Percentiles rank a stretch among this genome's conserved stretches.
These are phyloP conservation scores for Penicillium argentinense DNA, from an alignment of 495 filamentous ascomycete species.

Conservation along the genomic window DNA sequence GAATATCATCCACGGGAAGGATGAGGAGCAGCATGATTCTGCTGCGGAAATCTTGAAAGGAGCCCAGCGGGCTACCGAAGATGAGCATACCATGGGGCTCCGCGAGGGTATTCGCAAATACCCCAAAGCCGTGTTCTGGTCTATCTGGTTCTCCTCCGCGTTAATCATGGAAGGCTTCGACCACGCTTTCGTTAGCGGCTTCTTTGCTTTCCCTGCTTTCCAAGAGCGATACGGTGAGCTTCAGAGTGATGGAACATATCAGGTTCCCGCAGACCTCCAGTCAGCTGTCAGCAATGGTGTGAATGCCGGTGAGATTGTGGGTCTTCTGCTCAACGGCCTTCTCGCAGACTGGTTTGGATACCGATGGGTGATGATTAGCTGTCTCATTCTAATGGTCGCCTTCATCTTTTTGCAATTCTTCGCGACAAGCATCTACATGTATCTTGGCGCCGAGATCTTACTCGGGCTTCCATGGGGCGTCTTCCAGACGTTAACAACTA, in stretches of 20 bases:
- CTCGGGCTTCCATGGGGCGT: slow-evolving; percentile 73
- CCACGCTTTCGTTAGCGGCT: slow-evolving; percentile 37
- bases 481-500: slow-evolving; percentile 69
- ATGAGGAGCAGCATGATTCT: slow-evolving; percentile 9
- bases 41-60: slow-evolving; percentile 12
- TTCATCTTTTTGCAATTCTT: slow-evolving; percentile 70
- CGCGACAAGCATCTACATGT: slow-evolving; percentile 57
- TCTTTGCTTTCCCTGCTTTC: slow-evolving; percentile 36
- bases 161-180: slow-evolving; percentile 53
- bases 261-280: slow-evolving; percentile 55
- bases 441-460: slow-evolving; percentile 66
- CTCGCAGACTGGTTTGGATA: slow-evolving; percentile 66
- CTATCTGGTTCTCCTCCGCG: slow-evolving; percentile 37
- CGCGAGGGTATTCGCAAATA: slow-evolving; percentile 27
- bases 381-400: slow-evolving; percentile 51
- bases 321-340: slow-evolving; percentile 63
- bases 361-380: slow-evolving; percentile 59
- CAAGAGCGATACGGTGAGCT: slow-evolving; percentile 33
- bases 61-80: slow-evolving; percentile 10
- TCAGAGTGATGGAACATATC: slow-evolving; percentile 32
- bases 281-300: slow-evolving; percentile 61
- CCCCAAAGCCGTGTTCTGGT: slow-evolving; percentile 48
- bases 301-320: slow-evolving; percentile 63
- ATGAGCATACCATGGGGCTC: slow-evolving; percentile 12
- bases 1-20: slow-evolving; percentile 9